Conservation (phyloP, 2,329 filamentous ascomycete genomes). For the Cladophialophora psammophila region DNA sequence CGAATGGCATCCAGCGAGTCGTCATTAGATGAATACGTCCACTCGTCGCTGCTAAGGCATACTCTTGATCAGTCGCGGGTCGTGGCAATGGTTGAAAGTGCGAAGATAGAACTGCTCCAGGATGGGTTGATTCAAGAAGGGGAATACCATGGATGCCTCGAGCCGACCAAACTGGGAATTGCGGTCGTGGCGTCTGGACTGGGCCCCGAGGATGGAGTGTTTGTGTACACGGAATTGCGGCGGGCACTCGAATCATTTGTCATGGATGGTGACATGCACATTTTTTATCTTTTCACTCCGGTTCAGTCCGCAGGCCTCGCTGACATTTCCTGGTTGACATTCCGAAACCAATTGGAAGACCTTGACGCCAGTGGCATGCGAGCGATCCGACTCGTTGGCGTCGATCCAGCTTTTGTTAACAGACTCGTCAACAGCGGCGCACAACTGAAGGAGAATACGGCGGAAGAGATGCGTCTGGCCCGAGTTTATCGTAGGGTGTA, state of each 20-base stretch:
- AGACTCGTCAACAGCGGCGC: conserved; percentile 70
- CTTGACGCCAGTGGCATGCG: conserved; percentile 75
- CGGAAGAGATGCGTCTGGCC: conserved; percentile 66
- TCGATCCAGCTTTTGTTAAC: conserved; percentile 72
- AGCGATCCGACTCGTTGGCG: conserved; percentile 71
- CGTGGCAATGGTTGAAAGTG: conserved; percentile 62
- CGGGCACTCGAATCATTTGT: conserved; percentile 75
- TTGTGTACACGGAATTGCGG: conserved; percentile 72
- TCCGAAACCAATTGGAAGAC: conserved; percentile 72
- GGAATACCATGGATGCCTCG: conserved; percentile 45
- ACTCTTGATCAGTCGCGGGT: conserved; percentile 60
- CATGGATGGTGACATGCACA: conserved; percentile 81
- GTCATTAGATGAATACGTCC: conserved; percentile 72
- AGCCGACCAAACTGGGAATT: conserved; percentile 70
- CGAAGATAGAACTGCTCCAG: conserved; percentile 64
- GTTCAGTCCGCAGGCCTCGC: conserved; percentile 62
- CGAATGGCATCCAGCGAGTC: conserved; percentile 70
- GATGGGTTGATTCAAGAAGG: conserved; percentile 64
- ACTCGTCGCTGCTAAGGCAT: conserved; percentile 70
- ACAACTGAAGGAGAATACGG: conserved; percentile 66
- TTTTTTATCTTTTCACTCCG: conserved; percentile 79
- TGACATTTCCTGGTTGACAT: conserved; percentile 74
- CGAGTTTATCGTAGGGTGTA: conserved; percentile 77
- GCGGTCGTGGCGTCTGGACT: conserved; percentile 77
- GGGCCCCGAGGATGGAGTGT: conserved; percentile 76